Conservation (phyloP, 805 yeast species). For the Scheffersomyces ergatensis region DNA sequence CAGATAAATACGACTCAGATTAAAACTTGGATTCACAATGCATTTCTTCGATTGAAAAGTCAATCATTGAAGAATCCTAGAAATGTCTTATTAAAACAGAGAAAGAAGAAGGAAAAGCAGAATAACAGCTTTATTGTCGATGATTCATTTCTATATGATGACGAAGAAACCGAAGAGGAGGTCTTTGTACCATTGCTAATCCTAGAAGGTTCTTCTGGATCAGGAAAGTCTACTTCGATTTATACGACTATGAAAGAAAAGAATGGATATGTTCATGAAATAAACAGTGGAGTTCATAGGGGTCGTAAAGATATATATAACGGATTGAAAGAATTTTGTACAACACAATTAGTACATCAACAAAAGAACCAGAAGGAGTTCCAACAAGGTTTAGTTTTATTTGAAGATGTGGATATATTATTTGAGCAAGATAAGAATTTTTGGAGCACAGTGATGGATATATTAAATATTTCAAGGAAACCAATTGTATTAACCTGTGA, state of each 20-base stretch:
- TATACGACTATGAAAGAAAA: slow-evolving; percentile 63
- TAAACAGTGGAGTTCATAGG: slow-evolving; percentile 72
- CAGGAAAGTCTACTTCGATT: slow-evolving; percentile 76
- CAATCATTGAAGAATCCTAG: slow-evolving; percentile 33
- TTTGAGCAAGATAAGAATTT: slow-evolving; percentile 77
- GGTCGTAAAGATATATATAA: slow-evolving; percentile 67
- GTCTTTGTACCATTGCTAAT: slow-evolving; percentile 62
- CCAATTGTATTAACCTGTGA: slow-evolving; percentile 71
- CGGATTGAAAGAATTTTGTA: slow-evolving; percentile 72
- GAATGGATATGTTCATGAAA: slow-evolving; percentile 74
- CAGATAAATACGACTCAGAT: slow-evolving; percentile 18
- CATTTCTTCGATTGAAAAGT: slow-evolving; percentile 32
- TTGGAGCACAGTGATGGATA: slow-evolving; percentile 69
- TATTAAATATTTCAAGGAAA: slow-evolving; percentile 58
- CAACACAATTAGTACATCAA: slow-evolving; percentile 72
- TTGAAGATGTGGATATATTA: slow-evolving; percentile 84
- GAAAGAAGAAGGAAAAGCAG: slow-evolving; percentile 13
- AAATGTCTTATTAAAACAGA: slow-evolving; percentile 23
- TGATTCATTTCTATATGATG: slow-evolving; percentile 16
- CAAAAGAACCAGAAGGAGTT: slow-evolving; percentile 22
- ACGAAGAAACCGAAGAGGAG: slow-evolving; percentile 31
- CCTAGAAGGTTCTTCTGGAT: slow-evolving; percentile 67
- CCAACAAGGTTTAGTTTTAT: slow-evolving; percentile 65
- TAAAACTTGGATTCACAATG: slow-evolving; percentile 37
- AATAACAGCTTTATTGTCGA: slow-evolving; percentile 40